phyloP scores from a whole-genome alignment of 192 early-diverging fungal species.

The Dissophora ornata region DNA sequence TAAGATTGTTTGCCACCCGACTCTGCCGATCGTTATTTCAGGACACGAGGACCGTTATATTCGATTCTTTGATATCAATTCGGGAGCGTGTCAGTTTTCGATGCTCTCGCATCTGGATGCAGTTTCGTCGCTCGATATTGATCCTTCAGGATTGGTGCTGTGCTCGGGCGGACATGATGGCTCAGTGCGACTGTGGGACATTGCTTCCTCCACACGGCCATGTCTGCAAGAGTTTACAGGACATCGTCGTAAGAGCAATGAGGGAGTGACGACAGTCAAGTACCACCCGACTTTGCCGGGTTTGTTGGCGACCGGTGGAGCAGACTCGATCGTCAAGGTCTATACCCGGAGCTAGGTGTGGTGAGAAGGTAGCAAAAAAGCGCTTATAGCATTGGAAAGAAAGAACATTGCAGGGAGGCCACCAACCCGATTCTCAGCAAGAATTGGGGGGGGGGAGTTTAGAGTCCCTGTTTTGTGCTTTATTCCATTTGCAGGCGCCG shows the following conservation, averaged over 20 bases:
- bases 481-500: too few species aligned
- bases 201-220: slow-evolving; percentile 59
- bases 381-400: too few species aligned
- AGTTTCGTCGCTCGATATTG: slow-evolving; percentile 74
- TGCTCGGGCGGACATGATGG: slow-evolving; percentile 73
- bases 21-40: slow-evolving; percentile 75
- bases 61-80: slow-evolving; percentile 79
- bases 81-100: slow-evolving; percentile 69
- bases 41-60: slow-evolving; percentile 83
- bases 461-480: too few species aligned
- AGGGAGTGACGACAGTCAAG: slow-evolving; percentile 74
- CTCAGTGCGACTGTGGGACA: slow-evolving; percentile 83
- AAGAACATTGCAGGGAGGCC: too few species aligned
- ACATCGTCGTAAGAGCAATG: slow-evolving; percentile 78
- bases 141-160: slow-evolving; percentile 68
- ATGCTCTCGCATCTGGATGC: slow-evolving; percentile 78
- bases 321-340: slow-evolving; percentile 71
- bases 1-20: slow-evolving; percentile 76
- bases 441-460: background rate
- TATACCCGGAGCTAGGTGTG: slow-evolving; percentile 43
- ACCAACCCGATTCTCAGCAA: background rate
- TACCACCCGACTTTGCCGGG: slow-evolving; percentile 67
- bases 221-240: slow-evolving; percentile 82
- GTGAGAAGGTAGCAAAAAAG: background rate
- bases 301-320: slow-evolving; percentile 65